A percentile compares a stretch with the other conserved stretches of the same genome.
Evolutionary conservation across 2,329 filamentous ascomycete genomes (phyloP).

Genomic region (Hypoxylon sp.): DNA sequence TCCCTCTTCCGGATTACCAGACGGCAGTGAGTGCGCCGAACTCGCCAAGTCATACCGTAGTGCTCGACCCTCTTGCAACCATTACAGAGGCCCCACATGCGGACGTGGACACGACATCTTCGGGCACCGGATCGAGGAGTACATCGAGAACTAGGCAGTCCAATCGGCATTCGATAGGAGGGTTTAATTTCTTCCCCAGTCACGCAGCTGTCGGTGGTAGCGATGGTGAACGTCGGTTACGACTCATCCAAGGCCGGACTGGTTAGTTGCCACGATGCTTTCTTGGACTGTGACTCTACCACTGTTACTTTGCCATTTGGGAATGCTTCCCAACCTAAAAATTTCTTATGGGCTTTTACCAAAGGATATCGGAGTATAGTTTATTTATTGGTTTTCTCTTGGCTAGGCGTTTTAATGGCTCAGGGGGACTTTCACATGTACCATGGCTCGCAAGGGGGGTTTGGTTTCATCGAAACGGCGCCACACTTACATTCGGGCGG

Average conservation of each 20-base stretch:
- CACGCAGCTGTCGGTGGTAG: constrained; percentile 46
- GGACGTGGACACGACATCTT: constrained; percentile 14
- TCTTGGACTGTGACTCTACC: constrained; percentile 19
- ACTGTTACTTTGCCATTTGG: constrained; percentile 38
- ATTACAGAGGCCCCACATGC: constrained; percentile 47
- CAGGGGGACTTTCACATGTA: constrained; percentile 33
- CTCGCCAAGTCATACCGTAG: constrained; percentile 60
- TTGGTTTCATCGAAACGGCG: constrained; percentile 37
- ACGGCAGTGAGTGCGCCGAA: constrained; percentile 70
- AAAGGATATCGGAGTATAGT: constrained; percentile 15
- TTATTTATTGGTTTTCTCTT: constrained; percentile 36
- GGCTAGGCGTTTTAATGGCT: constrained; percentile 44
- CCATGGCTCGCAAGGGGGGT: constrained; percentile 25
- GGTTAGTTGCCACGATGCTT: constrained; percentile 40
- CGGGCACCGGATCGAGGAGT: constrained; percentile 45
- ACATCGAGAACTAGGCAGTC: constrained; percentile 39
- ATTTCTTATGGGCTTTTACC: constrained; percentile 24
- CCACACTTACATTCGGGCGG: constrained; percentile 35
- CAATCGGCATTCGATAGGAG: constrained; percentile 47
- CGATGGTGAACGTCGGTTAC: constrained; percentile 51
- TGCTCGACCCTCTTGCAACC: constrained; percentile 51
- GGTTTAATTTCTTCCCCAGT: constrained; percentile 51
- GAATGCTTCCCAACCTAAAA: constrained; percentile 20
- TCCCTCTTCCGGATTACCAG: constrained; percentile 75
- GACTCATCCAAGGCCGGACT: constrained; percentile 48